Conservation (phyloP, 1,284 basidiomycete genomes). For the Cryptococcus sp. region DNA sequence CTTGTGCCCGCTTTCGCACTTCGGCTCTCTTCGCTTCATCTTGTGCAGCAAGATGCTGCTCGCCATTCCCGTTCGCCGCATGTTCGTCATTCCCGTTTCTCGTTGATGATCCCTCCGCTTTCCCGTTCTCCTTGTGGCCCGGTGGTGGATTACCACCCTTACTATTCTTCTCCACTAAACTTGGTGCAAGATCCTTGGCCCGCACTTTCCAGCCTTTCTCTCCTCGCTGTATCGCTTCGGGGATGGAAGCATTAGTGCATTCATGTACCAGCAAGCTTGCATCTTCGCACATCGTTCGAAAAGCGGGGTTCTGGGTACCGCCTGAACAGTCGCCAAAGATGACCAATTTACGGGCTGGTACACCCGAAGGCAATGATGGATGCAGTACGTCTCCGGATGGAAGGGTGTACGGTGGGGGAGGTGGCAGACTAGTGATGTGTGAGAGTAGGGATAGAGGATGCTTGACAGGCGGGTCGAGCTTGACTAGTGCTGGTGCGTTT, state of each 20-base stretch:
- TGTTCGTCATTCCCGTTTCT: constrained; percentile 50
- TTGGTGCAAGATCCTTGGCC: constrained; percentile 42
- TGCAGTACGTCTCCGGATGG: constrained; percentile 73
- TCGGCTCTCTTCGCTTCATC: constrained; percentile 47
- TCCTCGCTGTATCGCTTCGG: constrained; percentile 52
- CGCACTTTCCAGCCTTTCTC: constrained; percentile 41
- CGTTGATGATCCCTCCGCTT: constrained; percentile 1
- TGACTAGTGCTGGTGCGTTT: constrained; percentile 55
- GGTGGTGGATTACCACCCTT: constrained; percentile 2
- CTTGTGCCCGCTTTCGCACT: constrained; percentile 62
- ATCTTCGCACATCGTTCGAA: constrained; percentile 38
- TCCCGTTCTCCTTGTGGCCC: constrained; percentile 22
- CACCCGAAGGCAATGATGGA: constrained; percentile 60
- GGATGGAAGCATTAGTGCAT: constrained; percentile 78
- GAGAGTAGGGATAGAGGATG: constrained; percentile 73
- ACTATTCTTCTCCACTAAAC: constrained; percentile 42
- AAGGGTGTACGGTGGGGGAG: constrained; percentile 64
- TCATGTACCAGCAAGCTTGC: constrained; percentile 63
- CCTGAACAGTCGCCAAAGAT: constrained; percentile 50
- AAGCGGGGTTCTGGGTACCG: constrained; percentile 42
- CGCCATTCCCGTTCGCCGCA: constrained; percentile 51
- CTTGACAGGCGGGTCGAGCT: constrained; percentile 62
- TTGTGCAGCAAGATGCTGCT: constrained; percentile 10
- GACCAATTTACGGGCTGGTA: constrained; percentile 56
- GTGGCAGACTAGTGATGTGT: constrained; percentile 60